Evolutionary conservation across 768 basidiomycete species (phyloP).

Genomic region (Boletus coccyginus): DNA sequence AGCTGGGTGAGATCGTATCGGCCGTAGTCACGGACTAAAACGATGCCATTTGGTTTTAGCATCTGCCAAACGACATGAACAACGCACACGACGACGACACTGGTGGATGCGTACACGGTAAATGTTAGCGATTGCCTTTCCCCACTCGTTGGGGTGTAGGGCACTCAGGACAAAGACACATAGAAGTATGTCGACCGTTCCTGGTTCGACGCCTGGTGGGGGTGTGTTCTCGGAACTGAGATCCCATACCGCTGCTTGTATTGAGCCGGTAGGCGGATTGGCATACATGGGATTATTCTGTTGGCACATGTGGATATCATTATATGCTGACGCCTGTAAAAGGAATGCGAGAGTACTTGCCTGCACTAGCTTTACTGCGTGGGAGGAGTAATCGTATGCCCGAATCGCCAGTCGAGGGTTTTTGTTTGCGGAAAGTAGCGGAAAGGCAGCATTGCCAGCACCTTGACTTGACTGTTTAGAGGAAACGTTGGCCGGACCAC

Average conservation of each 20-base stretch:
- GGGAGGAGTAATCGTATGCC: constrained; percentile 89
- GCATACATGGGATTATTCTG: constrained; percentile 74
- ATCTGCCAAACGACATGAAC: constrained; percentile 49
- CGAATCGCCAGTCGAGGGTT: constrained; percentile 73
- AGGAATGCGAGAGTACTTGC: constrained; percentile 37
- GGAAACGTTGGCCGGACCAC: background rate
- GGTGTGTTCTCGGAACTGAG: constrained; percentile 61
- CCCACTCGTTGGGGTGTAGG: constrained; percentile 92
- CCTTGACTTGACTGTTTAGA: constrained; percentile 44
- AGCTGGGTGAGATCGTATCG: constrained; percentile 93
- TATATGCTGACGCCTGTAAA: background rate
- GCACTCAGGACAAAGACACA: constrained; percentile 94
- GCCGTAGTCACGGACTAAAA: constrained; percentile 92
- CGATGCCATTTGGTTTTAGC: constrained; percentile 82
- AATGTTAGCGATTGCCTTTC: constrained; percentile 74
- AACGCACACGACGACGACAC: background rate
- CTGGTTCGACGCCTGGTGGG: constrained; percentile 60
- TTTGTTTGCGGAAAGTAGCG: constrained; percentile 75
- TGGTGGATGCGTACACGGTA: constrained; percentile 53
- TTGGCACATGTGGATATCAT: background rate
- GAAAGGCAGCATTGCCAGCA: constrained; percentile 94
- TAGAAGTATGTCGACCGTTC: constrained; percentile 83
- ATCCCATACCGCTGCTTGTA: constrained; percentile 89
- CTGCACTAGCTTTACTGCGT: constrained; percentile 89
- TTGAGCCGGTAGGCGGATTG: constrained; percentile 62